Conservation (phyloP, 805 yeast species). For the Ogataea corticis region DNA sequence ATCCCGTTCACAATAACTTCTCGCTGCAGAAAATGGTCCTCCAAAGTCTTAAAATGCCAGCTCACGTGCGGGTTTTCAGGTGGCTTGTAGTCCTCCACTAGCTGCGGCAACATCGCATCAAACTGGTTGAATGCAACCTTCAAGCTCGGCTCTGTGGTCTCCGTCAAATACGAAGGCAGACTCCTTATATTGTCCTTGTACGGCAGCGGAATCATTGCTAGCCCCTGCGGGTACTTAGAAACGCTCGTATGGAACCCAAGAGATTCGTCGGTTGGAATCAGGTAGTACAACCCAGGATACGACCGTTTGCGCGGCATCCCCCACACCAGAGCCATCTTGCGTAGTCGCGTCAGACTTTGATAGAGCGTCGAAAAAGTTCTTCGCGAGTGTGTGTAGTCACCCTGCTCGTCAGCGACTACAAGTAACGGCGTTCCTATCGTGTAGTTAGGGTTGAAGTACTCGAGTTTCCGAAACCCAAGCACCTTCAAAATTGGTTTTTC, state of each 20-base stretch:
- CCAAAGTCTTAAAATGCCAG: conserved; percentile 64
- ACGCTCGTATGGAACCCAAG: conserved; percentile 16
- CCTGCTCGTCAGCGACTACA: conserved; percentile 63
- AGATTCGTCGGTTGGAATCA: conserved; percentile 51
- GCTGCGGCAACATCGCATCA: conserved; percentile 25
- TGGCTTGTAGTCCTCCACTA: conserved; percentile 34
- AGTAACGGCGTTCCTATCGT: conserved; percentile 57
- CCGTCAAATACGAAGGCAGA: conserved; percentile 44
- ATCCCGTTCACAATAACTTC: conserved; percentile 32
- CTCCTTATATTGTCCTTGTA: conserved; percentile 73
- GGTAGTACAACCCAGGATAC: conserved; percentile 55
- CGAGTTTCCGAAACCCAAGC: conserved; percentile 61
- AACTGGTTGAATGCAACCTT: conserved; percentile 20
- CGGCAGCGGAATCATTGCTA: conserved; percentile 69
- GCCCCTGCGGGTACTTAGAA: conserved; percentile 61
- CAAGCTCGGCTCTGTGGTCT: conserved; percentile 24
- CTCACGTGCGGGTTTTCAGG: conserved; percentile 61
- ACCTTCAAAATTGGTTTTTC: conserved; percentile 57
- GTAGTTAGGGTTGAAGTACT: conserved; percentile 49
- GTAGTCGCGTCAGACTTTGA: conserved; percentile 51
- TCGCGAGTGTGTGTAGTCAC: conserved; percentile 59
- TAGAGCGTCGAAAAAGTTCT: conserved; percentile 68
- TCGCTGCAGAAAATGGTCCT: conserved; percentile 64
- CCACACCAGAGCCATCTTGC: conserved; percentile 69
- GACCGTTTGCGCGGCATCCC: conserved; percentile 59